Evolutionary conservation across 164 flowering plant species (phyloP), one percentile per base, ranked within the genome.

Genomic region (Sextonia rubra): DNA sequence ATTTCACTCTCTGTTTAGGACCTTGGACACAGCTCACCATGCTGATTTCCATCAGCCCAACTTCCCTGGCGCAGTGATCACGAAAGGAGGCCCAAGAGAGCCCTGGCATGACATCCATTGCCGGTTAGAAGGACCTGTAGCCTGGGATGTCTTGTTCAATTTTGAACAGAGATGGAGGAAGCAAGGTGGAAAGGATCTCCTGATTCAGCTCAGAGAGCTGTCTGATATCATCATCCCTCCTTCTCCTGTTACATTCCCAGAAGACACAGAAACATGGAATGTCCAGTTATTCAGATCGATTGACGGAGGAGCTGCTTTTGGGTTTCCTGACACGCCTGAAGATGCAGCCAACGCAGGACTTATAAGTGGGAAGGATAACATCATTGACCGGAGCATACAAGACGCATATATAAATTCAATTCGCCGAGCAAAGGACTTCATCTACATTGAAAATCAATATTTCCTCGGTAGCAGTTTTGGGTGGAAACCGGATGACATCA

Each of bases 31-130:
- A 0, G 82, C 74, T 20, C 92, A 91, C 71, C 91, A 80, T 63
- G 81, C 82, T 66, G 94, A 91, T 82, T 88, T 91, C 72, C 88
- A 88, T 73, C 97, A 91, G 77, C 94, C 91, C n/a, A 86, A 85
- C 63, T 85, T 85, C 30, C 37, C 79, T 1, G 88, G 85, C 44
- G 80, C 89, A 23, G 77, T 90, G 2, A 83, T 88, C 56, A 60
- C 76, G 1, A 91, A 83, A 76, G 97, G 97, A 49, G 97, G 97
- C 3, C 94, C 96, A 0, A 79, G 93, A 66, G 87, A 91, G 87
- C 93, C 96, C 14, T 91, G 97, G 97, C 97, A 91, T 70, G 94
- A 91, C 69, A 84, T 91, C 15, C 97, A 89, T 63, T 84, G 80
- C 77, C 73, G 77, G 47, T 69, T 91, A 15, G 97, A 91, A 80